Evolutionary conservation across 148 eudicot genomes (phyloP), one percentile per base, ranked within the genome.

Genomic region (Limonium bicolor): DNA sequence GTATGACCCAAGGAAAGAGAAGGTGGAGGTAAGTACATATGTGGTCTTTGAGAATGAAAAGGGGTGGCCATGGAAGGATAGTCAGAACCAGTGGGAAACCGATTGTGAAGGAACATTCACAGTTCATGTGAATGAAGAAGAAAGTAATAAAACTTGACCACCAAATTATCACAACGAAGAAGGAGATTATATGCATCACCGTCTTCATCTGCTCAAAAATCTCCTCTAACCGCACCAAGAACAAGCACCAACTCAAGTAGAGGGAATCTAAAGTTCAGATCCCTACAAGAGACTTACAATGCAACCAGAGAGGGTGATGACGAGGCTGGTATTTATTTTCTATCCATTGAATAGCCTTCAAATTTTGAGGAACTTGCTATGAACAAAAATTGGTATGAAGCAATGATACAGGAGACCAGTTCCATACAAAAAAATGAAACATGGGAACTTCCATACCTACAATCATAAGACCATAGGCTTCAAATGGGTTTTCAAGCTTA

Each of bases 401-500:
- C 54, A n/a, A 22, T 34, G 29, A 31, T 21, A 1, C 2, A 11
- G 10, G 54, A 50, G 42, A 50, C 36, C 1, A 24, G 7, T 13
- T 21, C 54, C 9, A 50, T 50, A 11, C 20, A 30, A n/a, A 50
- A 6, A 24, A 50, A 50, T 27, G 21, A 21, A 4, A 50, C 5
- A 10, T 50, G 42, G 54, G 22, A 34, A 5, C 54, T 50, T 12
- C 0, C 42, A 10, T 23, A 32, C 2, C 20, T 50, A 1, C 54
- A 29, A 29, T 10, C 9, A 7, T 9, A 50, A 50, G n/a, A 4
- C 17, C 1, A 35, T 50, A 9, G 41, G 26, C 2, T 22, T 43
- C 18, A 50, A 50, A 16, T 50, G 41, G 54, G 27, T 50, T 6
- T 50, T 18, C 21, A 50, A 50, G 26, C 13, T 36, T 1, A 50